These are phyloP conservation scores for Triticum timopheevii DNA, from an alignment of 176 grass and related monocot species.

Conservation along the genomic window DNA sequence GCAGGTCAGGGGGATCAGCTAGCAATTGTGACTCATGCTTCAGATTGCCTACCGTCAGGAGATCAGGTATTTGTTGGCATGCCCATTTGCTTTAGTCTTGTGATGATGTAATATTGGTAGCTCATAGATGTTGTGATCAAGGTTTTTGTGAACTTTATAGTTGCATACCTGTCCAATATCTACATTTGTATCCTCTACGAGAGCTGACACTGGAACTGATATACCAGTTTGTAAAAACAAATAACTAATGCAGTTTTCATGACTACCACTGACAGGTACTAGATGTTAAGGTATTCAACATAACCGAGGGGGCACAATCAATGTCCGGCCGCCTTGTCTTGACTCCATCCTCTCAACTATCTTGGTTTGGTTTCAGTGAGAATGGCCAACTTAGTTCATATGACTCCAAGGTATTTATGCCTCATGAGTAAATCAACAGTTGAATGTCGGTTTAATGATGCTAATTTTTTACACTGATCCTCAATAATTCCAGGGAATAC, in stretches of 20 bases:
- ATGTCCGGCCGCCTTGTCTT: slow-evolving; percentile 53
- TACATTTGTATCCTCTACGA: background rate
- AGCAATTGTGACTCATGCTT: slow-evolving; percentile 89
- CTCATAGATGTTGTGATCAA: background rate
- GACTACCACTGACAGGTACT: slow-evolving; percentile 52
- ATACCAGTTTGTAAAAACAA: slow-evolving; percentile 2
- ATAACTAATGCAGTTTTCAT: slow-evolving; percentile 18
- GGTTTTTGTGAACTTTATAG: background rate
- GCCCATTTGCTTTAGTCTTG: background rate
- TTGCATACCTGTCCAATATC: background rate
- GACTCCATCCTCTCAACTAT: slow-evolving; percentile 66
- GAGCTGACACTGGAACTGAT: background rate
- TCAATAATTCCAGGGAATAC: slow-evolving; percentile 53
- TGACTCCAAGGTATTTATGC: slow-evolving; percentile 69
- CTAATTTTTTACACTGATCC: slow-evolving; percentile 16
- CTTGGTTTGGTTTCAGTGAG: slow-evolving; percentile 97
- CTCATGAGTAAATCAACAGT: background rate
- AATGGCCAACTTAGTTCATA: slow-evolving; percentile 83
- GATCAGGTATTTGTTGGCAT: slow-evolving; percentile 58
- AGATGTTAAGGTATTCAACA: slow-evolving; percentile 75
- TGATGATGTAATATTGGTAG: background rate
- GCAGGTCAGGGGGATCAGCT: slow-evolving; percentile 70
- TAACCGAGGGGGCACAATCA: slow-evolving; percentile 49
- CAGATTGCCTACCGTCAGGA: slow-evolving; percentile 86
- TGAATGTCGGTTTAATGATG: slow-evolving; percentile 21